Evolutionary conservation across 441 rosid species (phyloP), one percentile per base, ranked within the genome.

Genomic region (Gossypium lobatum): DNA sequence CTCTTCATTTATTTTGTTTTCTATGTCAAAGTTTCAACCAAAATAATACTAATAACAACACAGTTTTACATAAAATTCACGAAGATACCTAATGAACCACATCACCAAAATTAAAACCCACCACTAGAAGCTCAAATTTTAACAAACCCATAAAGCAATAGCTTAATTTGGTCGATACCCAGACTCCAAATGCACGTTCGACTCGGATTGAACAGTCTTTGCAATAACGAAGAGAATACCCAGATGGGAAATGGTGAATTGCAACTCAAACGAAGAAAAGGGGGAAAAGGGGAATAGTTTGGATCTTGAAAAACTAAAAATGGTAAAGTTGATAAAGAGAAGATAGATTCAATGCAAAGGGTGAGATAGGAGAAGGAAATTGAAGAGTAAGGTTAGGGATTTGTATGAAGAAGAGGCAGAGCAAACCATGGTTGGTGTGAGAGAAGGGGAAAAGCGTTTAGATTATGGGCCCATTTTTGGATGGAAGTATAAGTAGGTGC

Each of bases 1-100:
- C 86, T 85, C 85, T 83, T 87, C 97, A 94, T 93, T 60, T 2
- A 65, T 55, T 69, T 72, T 69, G 23, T 64, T 63, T 62, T 70
- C 26, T 74, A 64, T 21, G 18, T 9, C 64, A 10, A 64, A 64
- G 14, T 37, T 31, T 20, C 23, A 8, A 73, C 70, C 71, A 58
- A 61, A 6, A 4, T 2, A 64, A 28, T n/a, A n/a, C n/a, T 3
- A 68, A 48, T 16, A 13, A 53, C 3, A 14, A 16, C 57, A 52
- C 63, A 4, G 11, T 4, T 16, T 31, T 28, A 11, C 50, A 28
- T 17, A 21, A 7, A 25, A 45, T 46, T 59, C 65, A 59, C 2
- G 14, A 14, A 59, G 8, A 59, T 25, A 59, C 13, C 66, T 6
- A 20, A 2, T 9, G 63, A 71, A 58, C 6, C 17, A 16, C 6